Percentiles rank a stretch among this genome's conserved stretches.
These are phyloP conservation scores for Ephemerocybe angulata DNA, from an alignment of 768 basidiomycete genomes.

Conservation along the genomic window DNA sequence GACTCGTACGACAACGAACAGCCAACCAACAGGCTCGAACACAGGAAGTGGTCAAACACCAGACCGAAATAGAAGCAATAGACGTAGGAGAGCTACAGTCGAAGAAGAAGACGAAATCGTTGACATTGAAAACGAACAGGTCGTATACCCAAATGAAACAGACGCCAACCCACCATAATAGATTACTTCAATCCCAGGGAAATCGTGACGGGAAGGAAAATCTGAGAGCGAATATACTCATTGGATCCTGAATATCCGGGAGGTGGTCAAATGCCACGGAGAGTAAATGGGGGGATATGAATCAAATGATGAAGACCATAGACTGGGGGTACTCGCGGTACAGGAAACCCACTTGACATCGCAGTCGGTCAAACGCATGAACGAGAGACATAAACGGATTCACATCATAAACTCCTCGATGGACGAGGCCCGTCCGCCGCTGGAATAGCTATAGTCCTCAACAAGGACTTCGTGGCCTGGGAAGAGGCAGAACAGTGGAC, in stretches of 20 bases:
- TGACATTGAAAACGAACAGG: neutral
- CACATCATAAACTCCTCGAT: slow-evolving; percentile 16
- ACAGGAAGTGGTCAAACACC: too few species aligned
- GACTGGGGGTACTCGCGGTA: slow-evolving; percentile 1
- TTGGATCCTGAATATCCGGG: slow-evolving; percentile 12
- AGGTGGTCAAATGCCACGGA: slow-evolving; percentile 5
- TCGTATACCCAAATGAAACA: neutral
- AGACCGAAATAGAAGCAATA: too few species aligned
- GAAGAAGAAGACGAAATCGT: too few species aligned
- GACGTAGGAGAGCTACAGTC: too few species aligned
- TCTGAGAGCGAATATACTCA: neutral
- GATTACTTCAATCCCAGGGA: neutral
- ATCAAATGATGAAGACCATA: slow-evolving; percentile 5
- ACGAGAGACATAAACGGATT: neutral
- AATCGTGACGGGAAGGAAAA: neutral
- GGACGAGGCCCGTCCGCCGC: slow-evolving; percentile 14
- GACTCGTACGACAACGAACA: too few species aligned
- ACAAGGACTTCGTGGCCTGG: slow-evolving; percentile 21
- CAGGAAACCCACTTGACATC: slow-evolving; percentile 8
- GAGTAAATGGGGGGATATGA: slow-evolving; percentile 9
- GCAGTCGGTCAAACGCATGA: neutral
- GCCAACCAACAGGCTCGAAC: too few species aligned
- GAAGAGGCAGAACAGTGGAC: neutral
- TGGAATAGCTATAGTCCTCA: slow-evolving; percentile 32
- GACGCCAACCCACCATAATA: neutral